A percentile compares a stretch with the other conserved stretches of the same genome.
phyloP scores from a whole-genome alignment of 2,329 filamentous ascomycete species.

The Fusarium lateritium region DNA sequence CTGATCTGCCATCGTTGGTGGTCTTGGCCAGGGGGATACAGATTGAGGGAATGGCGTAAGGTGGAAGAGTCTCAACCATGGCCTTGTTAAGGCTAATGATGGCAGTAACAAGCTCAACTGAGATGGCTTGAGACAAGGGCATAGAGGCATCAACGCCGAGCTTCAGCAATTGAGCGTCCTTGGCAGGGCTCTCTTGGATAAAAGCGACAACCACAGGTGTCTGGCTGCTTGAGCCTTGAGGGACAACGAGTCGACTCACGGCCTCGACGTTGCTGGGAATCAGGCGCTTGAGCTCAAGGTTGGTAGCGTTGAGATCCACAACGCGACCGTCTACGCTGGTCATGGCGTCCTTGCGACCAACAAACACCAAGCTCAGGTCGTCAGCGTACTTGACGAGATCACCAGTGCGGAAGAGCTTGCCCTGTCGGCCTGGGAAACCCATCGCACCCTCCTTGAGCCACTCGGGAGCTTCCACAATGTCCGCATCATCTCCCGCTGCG shows the following conservation, averaged over 20 bases:
- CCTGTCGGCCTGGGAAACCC: conserved; percentile 37
- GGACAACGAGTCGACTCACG: conserved; percentile 40
- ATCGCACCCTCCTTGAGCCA: conserved; percentile 42
- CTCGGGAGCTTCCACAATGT: conserved; percentile 34
- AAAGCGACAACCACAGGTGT: conserved; percentile 44
- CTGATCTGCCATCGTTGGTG: background rate
- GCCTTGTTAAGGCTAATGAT: conserved; percentile 46
- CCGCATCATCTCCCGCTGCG: background rate
- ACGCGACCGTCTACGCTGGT: conserved; percentile 45
- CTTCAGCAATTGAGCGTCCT: conserved; percentile 20
- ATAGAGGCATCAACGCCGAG: conserved; percentile 26
- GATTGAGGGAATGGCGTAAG: conserved; percentile 47
- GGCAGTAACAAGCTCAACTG: conserved; percentile 38
- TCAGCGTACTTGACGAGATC: conserved; percentile 48
- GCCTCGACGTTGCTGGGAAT: conserved; percentile 33
- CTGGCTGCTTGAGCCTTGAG: conserved; percentile 36
- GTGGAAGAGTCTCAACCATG: conserved; percentile 46
- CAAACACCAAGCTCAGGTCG: conserved; percentile 43
- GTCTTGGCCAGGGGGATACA: conserved; percentile 32
- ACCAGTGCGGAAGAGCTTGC: conserved; percentile 45
- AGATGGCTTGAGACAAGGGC: conserved; percentile 33
- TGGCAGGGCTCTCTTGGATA: conserved; percentile 13
- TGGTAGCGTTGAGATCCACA: conserved; percentile 44
- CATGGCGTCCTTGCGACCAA: conserved; percentile 44
- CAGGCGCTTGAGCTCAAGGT: conserved; percentile 42